A percentile compares a stretch with the other conserved stretches of the same genome.
phyloP scores from a whole-genome alignment of 176 grass and related monocot genomes.

The Areca catechu region DNA sequence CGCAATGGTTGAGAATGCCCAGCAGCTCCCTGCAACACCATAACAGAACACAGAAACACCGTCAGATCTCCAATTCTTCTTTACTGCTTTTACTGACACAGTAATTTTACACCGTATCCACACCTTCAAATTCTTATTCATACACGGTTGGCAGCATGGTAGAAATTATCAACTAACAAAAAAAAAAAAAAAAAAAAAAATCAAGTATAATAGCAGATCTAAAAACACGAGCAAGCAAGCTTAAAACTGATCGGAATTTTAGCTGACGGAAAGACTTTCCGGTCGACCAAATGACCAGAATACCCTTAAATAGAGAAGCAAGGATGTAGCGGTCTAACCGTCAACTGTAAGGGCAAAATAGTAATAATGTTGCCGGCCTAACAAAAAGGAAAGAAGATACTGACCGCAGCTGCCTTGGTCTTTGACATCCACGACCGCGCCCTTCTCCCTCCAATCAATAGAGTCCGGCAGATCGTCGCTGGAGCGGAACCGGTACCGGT shows the following conservation, averaged over 20 bases:
- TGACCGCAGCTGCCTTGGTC: slow-evolving; percentile 87
- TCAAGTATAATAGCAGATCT: too few relatives aligned
- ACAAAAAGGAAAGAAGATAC: not conserved
- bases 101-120: not conserved
- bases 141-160: too few relatives aligned
- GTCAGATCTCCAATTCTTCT: not conserved
- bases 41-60: slow-evolving; percentile 1
- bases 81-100: not conserved
- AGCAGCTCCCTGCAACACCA: slow-evolving; percentile 55
- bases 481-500: slow-evolving; percentile 41
- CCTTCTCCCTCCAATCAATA: slow-evolving; percentile 67
- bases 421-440: slow-evolving; percentile 53
- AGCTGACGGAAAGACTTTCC: too few relatives aligned
- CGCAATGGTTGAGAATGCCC: slow-evolving; percentile 81
- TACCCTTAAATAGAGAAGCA: too few relatives aligned
- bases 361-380: not conserved
- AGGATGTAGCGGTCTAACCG: not conserved
- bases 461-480: slow-evolving; percentile 46
- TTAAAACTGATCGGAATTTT: too few relatives aligned
- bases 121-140: too few relatives aligned
- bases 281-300: too few relatives aligned
- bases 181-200: too few relatives aligned
- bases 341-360: not conserved
- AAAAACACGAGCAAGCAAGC: too few relatives aligned
- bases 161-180: too few relatives aligned